Base-by-base conservation (phyloP, 2,329 filamentous ascomycete genomes). In the Botrytis hyacinthi region DNA sequence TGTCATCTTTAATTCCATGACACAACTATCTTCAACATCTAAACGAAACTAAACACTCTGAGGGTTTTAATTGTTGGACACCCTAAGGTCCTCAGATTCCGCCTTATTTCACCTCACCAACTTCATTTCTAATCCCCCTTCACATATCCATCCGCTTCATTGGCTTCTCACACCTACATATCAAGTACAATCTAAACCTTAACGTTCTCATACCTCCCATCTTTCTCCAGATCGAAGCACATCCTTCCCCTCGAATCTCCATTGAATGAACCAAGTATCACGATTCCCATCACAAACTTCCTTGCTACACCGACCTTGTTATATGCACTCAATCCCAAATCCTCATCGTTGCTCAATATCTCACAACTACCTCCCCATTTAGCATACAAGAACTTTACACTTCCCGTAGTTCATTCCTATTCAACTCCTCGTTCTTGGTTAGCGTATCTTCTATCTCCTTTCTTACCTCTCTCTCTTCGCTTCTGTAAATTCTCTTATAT, bases 241-340 rank as follows among this genome's bases (percentile, higher is more conserved):
- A 26, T 9, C 9, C 20, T 48, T 26, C 46, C 12, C 22, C 22
- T 1, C 22, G 0, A 1, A 48, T 26, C 4, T 48, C 9, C 9
- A 5, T 48, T n/a, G 4, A n/a, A 51, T 14, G 14, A 14, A n/a
- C 1, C 26, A n/a, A n/a, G 4, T n/a, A 51, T 51, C 22, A 51
- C 12, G 46, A 51, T 26, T 51, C 22, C 3, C 46, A 26, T 9
- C 1, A 14, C 46, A 12, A 51, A n/a, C 1, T 14, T 51, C 4
- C 22, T 10, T n/a, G 12, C 4, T 12, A n/a, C 10, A 51, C 0
- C 26, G 5, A n/a, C 10, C 2, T 5, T 14, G 1, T 6, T 7
- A n/a, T 6, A 3, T 3, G 0, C 22, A 3, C 10, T n/a, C 12
- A 14, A n/a, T 14, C 26, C 4, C 5, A 14, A 1, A n/a, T n/a